phyloP scores from a whole-genome alignment of 2,329 filamentous ascomycete species.

The Diaporthe citri region DNA sequence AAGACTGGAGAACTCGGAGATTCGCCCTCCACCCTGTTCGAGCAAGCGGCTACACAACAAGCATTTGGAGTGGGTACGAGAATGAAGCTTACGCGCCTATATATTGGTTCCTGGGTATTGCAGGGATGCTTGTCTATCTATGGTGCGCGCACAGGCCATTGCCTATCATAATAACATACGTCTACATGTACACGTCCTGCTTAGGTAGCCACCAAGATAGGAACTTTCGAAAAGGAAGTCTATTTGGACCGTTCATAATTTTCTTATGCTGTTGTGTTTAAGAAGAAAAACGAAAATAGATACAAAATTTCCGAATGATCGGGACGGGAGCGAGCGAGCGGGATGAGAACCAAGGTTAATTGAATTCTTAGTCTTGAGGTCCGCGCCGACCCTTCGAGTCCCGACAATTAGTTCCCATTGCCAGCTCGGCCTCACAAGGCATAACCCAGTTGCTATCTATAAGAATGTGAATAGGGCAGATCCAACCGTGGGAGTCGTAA shows the following conservation, averaged over 20 bases:
- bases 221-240: too few relatives aligned
- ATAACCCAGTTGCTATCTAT: neutral
- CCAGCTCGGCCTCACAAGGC: neutral
- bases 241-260: too few relatives aligned
- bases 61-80: neutral
- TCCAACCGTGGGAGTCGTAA: neutral
- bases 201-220: neutral
- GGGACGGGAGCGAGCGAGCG: too few relatives aligned
- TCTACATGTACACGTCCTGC: too few relatives aligned
- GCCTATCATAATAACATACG: too few relatives aligned
- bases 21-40: neutral
- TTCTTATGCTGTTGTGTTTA: too few relatives aligned
- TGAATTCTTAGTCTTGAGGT: neutral
- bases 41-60: neutral
- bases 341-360: too few relatives aligned
- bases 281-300: too few relatives aligned
- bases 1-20: neutral
- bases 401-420: neutral
- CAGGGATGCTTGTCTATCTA: neutral
- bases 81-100: constrained; percentile 15
- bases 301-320: too few relatives aligned
- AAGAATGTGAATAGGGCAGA: neutral
- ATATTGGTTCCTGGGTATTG: neutral
- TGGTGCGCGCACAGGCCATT: neutral
- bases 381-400: neutral